A percentile compares a stretch with the other conserved stretches of the same genome.
Evolutionary conservation across 352 stramenopile genomes (phyloP).

Genomic region (Pseudoperonospora humuli): DNA sequence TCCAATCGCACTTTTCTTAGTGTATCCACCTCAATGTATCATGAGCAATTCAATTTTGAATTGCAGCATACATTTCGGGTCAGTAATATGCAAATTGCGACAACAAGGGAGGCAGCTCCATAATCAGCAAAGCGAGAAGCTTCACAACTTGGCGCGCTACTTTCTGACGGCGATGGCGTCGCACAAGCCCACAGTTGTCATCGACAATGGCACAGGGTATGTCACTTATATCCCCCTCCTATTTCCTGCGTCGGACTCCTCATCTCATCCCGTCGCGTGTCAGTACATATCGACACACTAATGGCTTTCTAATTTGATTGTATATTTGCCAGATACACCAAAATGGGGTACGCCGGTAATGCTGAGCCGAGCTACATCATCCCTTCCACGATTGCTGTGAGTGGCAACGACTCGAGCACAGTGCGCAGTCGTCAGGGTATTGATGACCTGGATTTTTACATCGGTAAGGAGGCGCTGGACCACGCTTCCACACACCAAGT

Average conservation of each 20-base stretch:
- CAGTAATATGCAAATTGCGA: constrained; percentile 2
- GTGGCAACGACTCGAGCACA: constrained; percentile 47
- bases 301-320: constrained; percentile 1
- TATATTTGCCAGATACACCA: constrained; percentile 83
- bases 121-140: constrained; percentile 26
- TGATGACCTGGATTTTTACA: constrained; percentile 94
- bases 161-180: constrained; percentile 36
- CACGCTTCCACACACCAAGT: constrained; percentile 89
- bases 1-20: too few species aligned
- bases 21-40: too few species aligned
- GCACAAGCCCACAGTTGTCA: constrained; percentile 90
- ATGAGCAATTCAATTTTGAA: constrained; percentile 2
- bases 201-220: constrained; percentile 94
- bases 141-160: constrained; percentile 1
- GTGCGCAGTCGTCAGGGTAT: constrained; percentile 86
- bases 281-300: neutral
- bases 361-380: constrained; percentile 93
- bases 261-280: neutral
- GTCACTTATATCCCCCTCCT: constrained; percentile 3
- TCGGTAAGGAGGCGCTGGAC: constrained; percentile 89
- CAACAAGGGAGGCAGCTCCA: constrained; percentile 16
- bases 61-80: neutral
- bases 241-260: neutral
- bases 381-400: constrained; percentile 89
- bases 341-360: constrained; percentile 94